Conservation (phyloP, 805 yeast species). For the Saturnispora besseyi region DNA sequence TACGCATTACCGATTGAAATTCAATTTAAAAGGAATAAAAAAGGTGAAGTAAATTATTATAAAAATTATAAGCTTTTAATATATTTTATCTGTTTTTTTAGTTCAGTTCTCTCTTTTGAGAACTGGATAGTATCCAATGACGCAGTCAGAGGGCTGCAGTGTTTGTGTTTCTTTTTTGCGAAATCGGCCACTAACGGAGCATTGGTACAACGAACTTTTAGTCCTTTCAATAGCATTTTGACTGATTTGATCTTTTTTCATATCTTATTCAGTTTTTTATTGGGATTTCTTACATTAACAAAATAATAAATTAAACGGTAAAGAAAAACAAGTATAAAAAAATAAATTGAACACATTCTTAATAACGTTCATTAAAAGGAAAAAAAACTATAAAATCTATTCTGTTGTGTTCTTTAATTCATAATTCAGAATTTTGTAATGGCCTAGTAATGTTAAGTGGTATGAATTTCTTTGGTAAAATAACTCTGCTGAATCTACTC, state of each 20-base stretch:
- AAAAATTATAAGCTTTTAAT: conserved; percentile 5
- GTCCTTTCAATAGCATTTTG: background rate
- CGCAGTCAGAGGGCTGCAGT: conserved; percentile 50
- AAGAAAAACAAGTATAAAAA: background rate
- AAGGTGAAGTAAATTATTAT: background rate
- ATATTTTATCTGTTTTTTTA: conserved; percentile 8
- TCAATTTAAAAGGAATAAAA: background rate
- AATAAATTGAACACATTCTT: no score
- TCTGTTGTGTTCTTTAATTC: background rate
- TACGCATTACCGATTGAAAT: background rate
- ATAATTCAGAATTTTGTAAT: conserved; percentile 16
- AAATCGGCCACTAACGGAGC: conserved; percentile 48
- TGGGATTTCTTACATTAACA: conserved; percentile 1
- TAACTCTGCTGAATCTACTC: conserved; percentile 76
- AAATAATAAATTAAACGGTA: background rate
- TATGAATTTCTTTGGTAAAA: conserved; percentile 82
- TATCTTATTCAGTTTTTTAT: background rate
- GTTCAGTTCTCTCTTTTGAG: conserved; percentile 10
- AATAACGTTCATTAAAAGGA: background rate
- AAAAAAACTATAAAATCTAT: background rate
- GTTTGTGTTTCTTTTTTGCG: conserved; percentile 27
- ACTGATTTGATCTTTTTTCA: background rate
- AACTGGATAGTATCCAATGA: conserved; percentile 32
- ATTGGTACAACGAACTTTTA: conserved; percentile 35
- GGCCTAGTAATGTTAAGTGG: conserved; percentile 77